Conservation (phyloP, 805 yeast species). For the Zygosaccharomyces bailii region DNA sequence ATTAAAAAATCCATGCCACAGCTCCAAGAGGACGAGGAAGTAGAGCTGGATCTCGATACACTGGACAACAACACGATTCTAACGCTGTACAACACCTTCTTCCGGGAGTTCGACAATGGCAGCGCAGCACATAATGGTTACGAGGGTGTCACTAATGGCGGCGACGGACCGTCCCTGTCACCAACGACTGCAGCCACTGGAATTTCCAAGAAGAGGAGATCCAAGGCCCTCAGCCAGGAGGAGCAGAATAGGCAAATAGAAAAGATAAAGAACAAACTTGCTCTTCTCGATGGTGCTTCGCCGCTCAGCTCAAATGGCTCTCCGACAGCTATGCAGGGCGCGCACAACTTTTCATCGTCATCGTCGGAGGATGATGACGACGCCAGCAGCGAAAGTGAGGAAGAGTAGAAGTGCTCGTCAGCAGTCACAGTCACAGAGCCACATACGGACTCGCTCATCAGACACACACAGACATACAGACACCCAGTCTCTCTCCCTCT, state of each 20-base stretch:
- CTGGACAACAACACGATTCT: slow-evolving; percentile 79
- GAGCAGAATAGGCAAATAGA: slow-evolving; percentile 67
- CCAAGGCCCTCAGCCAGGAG: slow-evolving; percentile 58
- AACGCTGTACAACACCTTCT: slow-evolving; percentile 80
- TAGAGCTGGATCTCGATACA: slow-evolving; percentile 93
- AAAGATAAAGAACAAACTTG: slow-evolving; percentile 68
- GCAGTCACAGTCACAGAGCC: not conserved
- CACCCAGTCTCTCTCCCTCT: too few relatives aligned
- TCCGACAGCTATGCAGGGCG: slow-evolving; percentile 25
- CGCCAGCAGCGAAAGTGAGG: slow-evolving; percentile 66
- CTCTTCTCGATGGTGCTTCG: slow-evolving; percentile 59
- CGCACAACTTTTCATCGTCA: slow-evolving; percentile 21
- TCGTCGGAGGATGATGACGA: slow-evolving; percentile 45
- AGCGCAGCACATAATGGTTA: slow-evolving; percentile 18
- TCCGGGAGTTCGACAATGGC: slow-evolving; percentile 41
- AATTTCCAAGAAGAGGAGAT: slow-evolving; percentile 42
- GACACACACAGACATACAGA: not conserved
- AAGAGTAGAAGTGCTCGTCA: slow-evolving; percentile 44
- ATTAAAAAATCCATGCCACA: slow-evolving; percentile 73
- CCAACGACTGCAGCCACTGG: slow-evolving; percentile 23
- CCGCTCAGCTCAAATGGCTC: slow-evolving; percentile 42
- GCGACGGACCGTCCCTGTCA: slow-evolving; percentile 25
- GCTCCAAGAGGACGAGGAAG: slow-evolving; percentile 72
- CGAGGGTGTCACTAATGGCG: slow-evolving; percentile 21
- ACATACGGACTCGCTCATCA: too few relatives aligned